Conservation (phyloP, 306 rosid species). For the Medicago ruthenica region DNA sequence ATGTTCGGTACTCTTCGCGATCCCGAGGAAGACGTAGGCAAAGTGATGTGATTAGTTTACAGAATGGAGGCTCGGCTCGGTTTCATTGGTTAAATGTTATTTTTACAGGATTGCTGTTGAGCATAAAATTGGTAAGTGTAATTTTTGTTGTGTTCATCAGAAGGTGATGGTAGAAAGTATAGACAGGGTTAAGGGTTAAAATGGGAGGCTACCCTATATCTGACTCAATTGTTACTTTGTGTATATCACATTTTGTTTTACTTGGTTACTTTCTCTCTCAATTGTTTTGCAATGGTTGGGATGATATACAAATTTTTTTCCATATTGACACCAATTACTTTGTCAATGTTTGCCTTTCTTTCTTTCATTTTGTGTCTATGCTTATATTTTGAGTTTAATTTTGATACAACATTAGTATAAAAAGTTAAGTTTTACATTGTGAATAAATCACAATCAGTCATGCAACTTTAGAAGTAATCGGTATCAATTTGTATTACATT, state of each 20-base stretch:
- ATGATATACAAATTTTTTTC: not conserved
- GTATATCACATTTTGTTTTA: not conserved
- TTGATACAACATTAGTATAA: no score
- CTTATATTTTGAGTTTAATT: no score
- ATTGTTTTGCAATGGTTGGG: slow-evolving; percentile 23
- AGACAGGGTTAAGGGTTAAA: slow-evolving; percentile 31
- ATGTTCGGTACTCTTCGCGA: slow-evolving; percentile 89
- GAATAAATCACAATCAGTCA: no score
- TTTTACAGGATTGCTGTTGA: slow-evolving; percentile 25
- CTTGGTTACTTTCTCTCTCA: slow-evolving; percentile 38
- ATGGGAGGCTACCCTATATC: slow-evolving; percentile 20
- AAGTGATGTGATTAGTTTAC: slow-evolving; percentile 48
- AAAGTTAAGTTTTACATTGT: no score
- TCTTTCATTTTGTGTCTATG: no score
- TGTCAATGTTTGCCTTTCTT: no score
- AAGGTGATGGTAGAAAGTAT: slow-evolving; percentile 19
- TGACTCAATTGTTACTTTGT: slow-evolving; percentile 29
- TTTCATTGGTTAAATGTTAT: not conserved
- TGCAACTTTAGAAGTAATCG: no score
- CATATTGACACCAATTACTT: no score
- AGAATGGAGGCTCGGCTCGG: not conserved
- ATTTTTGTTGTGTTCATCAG: slow-evolving; percentile 32
- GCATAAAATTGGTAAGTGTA: slow-evolving; percentile 32
- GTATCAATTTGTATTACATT: no score
- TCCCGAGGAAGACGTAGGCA: slow-evolving; percentile 62